Percentiles rank a stretch among this genome's conserved stretches.
These are phyloP conservation scores for Simmondsia chinensis DNA, from an alignment of 148 eudicot genomes.

Conservation along the genomic window DNA sequence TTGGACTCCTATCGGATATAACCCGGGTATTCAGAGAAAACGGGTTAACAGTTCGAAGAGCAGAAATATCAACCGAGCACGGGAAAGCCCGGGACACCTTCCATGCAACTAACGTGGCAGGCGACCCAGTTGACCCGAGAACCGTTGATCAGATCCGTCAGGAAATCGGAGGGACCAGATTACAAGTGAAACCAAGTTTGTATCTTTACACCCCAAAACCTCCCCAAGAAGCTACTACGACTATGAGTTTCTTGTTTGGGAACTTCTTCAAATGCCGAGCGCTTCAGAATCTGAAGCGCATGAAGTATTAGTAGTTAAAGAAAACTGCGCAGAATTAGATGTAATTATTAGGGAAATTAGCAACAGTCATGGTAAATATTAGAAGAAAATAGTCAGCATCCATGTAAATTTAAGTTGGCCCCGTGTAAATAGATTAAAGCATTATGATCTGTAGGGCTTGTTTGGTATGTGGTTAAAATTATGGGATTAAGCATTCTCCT, in stretches of 20 bases:
- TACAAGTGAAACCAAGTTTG: constrained; percentile 48
- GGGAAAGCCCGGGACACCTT: constrained; percentile 70
- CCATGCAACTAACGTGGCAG: constrained; percentile 65
- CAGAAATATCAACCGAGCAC: constrained; percentile 61
- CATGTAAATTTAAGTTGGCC: no score
- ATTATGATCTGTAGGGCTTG: no score
- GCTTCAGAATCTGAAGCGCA: constrained; percentile 10
- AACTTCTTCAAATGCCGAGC: constrained; percentile 41
- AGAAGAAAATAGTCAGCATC: no score
- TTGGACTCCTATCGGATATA: constrained; percentile 77
- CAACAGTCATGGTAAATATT: no score
- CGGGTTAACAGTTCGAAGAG: constrained; percentile 56
- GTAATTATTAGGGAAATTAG: no score
- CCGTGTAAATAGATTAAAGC: no score
- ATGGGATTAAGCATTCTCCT: no score
- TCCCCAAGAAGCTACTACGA: constrained; percentile 40
- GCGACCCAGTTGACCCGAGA: constrained; percentile 52
- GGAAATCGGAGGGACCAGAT: constrained; percentile 47
- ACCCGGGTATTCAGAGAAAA: constrained; percentile 82
- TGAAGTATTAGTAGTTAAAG: constrained; percentile 9
- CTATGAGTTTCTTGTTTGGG: constrained; percentile 51
- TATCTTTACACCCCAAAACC: constrained; percentile 26
- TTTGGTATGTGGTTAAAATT: no score
- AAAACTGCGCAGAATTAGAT: constrained; percentile 3
- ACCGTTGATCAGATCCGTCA: constrained; percentile 47